Evolutionary conservation across 2,329 filamentous ascomycete genomes (phyloP).

Genomic region (Cephalotrichum gorgonifer): DNA sequence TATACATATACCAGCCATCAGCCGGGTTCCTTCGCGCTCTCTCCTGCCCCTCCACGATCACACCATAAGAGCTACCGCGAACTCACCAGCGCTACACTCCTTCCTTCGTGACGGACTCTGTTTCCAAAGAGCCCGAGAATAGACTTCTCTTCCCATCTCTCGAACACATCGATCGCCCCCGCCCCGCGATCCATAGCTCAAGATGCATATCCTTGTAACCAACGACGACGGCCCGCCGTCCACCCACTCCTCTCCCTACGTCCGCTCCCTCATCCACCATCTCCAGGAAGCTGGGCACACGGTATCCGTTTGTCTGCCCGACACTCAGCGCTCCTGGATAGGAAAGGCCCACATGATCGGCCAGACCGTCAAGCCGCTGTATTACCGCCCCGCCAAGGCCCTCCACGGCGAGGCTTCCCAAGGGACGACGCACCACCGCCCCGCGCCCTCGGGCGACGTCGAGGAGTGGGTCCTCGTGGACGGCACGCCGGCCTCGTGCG

Average conservation of each 20-base stretch:
- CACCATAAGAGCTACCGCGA: too few species aligned
- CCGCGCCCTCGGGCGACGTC: conserved; percentile 41
- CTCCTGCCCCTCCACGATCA: too few species aligned
- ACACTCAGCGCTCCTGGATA: conserved; percentile 94
- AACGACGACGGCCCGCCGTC: conserved; percentile 80
- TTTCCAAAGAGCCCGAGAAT: too few species aligned
- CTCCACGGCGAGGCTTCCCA: conserved; percentile 36
- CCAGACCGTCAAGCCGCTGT: conserved; percentile 71
- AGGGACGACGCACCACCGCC: conserved; percentile 51
- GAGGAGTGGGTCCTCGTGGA: conserved; percentile 78
- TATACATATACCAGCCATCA: too few species aligned
- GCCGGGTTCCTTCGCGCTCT: too few species aligned
- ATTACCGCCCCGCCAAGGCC: conserved; percentile 56
- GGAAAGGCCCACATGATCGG: conserved; percentile 96
- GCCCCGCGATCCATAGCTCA: conserved; percentile 8
- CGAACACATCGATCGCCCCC: not conserved
- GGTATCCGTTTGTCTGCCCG: conserved; percentile 86
- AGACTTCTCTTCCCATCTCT: not conserved
- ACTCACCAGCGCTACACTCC: too few species aligned
- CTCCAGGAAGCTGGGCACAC: conserved; percentile 67
- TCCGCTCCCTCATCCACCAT: conserved; percentile 61
- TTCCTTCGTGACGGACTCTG: too few species aligned
- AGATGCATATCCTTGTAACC: conserved; percentile 55
- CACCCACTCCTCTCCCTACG: conserved; percentile 67
- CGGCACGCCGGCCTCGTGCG: conserved; percentile 70